Conservation (phyloP, 192 early-diverging fungal species). For the Backusella luteola region DNA sequence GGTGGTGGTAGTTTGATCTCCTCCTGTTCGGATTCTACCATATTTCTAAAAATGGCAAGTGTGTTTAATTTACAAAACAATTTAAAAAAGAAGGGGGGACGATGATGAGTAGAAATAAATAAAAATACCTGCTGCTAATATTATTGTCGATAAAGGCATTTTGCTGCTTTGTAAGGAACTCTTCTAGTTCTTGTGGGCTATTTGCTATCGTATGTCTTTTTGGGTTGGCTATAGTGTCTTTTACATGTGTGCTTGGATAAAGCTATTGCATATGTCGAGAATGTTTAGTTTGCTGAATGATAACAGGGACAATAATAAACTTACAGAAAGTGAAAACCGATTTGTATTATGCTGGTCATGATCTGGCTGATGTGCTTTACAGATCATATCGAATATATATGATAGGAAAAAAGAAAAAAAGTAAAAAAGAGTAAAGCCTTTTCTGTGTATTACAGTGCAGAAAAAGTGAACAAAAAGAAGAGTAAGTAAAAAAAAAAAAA, state of each 20-base stretch:
- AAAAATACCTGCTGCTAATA: background rate
- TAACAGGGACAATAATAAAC: background rate
- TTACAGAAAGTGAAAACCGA: conserved; percentile 6
- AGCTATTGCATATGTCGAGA: background rate
- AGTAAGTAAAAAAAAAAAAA: background rate
- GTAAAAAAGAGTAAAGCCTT: background rate
- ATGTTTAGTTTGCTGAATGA: background rate
- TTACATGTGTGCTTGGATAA: conserved; percentile 4
- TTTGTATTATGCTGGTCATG: background rate
- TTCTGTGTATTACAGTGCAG: background rate
- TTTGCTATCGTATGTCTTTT: background rate
- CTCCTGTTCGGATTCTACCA: background rate
- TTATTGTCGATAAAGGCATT: background rate
- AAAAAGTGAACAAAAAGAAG: background rate
- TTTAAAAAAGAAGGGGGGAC: background rate
- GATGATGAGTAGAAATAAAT: background rate
- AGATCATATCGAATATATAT: background rate
- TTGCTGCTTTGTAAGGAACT: background rate
- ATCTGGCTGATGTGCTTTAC: background rate
- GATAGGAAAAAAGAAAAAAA: background rate
- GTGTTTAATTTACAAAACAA: background rate
- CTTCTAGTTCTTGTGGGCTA: background rate
- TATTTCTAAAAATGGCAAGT: background rate
- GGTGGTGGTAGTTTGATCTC: background rate
- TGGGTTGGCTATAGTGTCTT: background rate